These are phyloP conservation scores for Cryptococcus floricola DNA, from an alignment of 1,284 basidiomycete species.

Conservation along the genomic window DNA sequence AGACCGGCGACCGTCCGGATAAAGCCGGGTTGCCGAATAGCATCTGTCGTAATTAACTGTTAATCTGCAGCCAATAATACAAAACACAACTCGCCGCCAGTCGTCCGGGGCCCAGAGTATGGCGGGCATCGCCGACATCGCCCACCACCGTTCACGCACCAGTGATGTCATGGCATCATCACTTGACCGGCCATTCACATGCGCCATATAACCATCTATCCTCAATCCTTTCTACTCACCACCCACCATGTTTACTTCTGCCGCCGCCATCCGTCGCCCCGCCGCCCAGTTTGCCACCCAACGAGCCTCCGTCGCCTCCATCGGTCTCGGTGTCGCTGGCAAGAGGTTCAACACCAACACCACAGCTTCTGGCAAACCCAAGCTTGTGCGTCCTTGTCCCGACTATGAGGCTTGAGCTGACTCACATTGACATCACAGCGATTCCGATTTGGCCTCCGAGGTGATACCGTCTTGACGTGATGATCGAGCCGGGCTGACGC, in stretches of 20 bases:
- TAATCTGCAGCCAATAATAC: no score
- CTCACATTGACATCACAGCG: conserved; percentile 21
- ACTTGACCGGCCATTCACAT: no score
- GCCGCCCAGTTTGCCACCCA: conserved; percentile 6
- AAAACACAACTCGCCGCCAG: no score
- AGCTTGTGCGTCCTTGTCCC: conserved; percentile 34
- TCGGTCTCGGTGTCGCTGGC: conserved; percentile 20
- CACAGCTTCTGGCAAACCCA: conserved; percentile 37
- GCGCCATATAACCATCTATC: neutral
- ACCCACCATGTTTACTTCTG: conserved; percentile 18
- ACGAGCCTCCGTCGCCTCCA: conserved; percentile 6
- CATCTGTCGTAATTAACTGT: no score
- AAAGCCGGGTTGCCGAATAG: no score
- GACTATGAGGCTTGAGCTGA: neutral
- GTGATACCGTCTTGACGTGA: conserved; percentile 3
- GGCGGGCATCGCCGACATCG: no score
- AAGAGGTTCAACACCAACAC: conserved; percentile 32
- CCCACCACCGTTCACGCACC: no score
- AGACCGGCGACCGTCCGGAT: no score
- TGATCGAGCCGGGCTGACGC: neutral
- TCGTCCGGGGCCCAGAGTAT: no score
- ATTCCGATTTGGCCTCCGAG: conserved; percentile 45
- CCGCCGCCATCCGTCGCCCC: conserved; percentile 9
- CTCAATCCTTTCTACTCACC: neutral
- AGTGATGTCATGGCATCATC: no score